phyloP scores from a whole-genome alignment of 345 rosid species.

The Brassica cretica region DNA sequence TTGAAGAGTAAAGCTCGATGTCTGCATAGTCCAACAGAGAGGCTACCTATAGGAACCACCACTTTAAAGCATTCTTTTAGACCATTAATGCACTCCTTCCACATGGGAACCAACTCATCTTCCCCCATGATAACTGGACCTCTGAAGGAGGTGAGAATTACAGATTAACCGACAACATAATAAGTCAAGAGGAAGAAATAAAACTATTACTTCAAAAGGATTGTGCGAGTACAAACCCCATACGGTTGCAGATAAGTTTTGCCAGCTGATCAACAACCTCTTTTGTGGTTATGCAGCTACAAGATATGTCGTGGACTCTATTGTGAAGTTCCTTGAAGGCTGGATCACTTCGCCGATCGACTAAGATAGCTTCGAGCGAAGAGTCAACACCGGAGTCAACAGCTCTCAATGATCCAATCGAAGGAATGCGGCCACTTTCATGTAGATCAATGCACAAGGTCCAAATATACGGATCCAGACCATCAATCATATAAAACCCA shows the following conservation, averaged over 20 bases:
- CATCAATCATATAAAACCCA: conserved; percentile 88
- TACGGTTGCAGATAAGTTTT: conserved; percentile 78
- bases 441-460: conserved; percentile 81
- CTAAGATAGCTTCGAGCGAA: conserved; percentile 75
- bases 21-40: conserved; percentile 91
- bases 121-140: conserved; percentile 68
- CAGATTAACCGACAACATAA: conserved; percentile 33
- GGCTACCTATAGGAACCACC: conserved; percentile 90
- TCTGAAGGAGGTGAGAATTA: conserved; percentile 42
- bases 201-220: conserved; percentile 22
- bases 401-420: conserved; percentile 78
- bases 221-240: conserved; percentile 72
- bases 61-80: conserved; percentile 82
- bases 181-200: conserved; percentile 35
- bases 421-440: conserved; percentile 87
- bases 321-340: conserved; percentile 81
- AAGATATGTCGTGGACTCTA: conserved; percentile 70
- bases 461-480: conserved; percentile 94
- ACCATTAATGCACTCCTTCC: conserved; percentile 81
- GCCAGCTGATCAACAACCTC: conserved; percentile 97
- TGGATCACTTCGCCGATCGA: conserved; percentile 77
- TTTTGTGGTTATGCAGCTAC: conserved; percentile 65
- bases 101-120: conserved; percentile 63
- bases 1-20: conserved; percentile 95
- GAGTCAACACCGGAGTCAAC: conserved; percentile 63